Percentiles rank a stretch among this genome's conserved stretches.
Conservation (phyloP, 768 basidiomycete species). For the Mycena capillaripes region DNA sequence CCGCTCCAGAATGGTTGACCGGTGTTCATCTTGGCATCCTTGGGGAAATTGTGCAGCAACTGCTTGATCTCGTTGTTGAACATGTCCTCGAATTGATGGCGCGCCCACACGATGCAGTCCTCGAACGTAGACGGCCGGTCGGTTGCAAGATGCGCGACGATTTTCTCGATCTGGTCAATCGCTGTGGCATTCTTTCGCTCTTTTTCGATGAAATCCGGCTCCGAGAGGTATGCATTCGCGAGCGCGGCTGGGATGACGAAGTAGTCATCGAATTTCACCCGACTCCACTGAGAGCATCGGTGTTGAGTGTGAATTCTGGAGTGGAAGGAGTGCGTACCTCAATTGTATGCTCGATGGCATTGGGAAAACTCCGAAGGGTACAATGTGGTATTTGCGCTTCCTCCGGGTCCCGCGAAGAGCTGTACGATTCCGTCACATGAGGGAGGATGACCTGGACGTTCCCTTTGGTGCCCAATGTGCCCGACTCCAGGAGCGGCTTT, state of each 20-base stretch:
- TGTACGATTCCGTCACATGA: slow-evolving; percentile 94
- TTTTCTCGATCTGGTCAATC: slow-evolving; percentile 89
- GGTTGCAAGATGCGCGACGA: slow-evolving; percentile 89
- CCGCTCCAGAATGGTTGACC: slow-evolving; percentile 99
- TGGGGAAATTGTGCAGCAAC: slow-evolving; percentile 92
- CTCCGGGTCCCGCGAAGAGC: slow-evolving; percentile 97
- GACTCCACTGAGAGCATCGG: slow-evolving; percentile 78
- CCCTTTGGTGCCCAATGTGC: slow-evolving; percentile 98
- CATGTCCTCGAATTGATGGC: slow-evolving; percentile 93
- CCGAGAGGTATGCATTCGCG: slow-evolving; percentile 95
- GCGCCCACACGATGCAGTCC: slow-evolving; percentile 97
- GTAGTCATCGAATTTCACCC: slow-evolving; percentile 90
- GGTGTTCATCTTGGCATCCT: slow-evolving; percentile 90
- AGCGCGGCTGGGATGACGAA: slow-evolving; percentile 95
- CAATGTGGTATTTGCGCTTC: slow-evolving; percentile 98
- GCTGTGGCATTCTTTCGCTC: slow-evolving; percentile 93
- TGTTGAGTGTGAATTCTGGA: not conserved
- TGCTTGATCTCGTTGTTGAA: slow-evolving; percentile 96
- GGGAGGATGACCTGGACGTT: slow-evolving; percentile 97
- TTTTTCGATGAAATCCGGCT: slow-evolving; percentile 94
- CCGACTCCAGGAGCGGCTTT: slow-evolving; percentile 96
- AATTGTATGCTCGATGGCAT: slow-evolving; percentile 97
- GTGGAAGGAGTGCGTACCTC: slow-evolving; percentile 69
- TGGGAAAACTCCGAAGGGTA: slow-evolving; percentile 99
- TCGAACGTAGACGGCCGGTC: slow-evolving; percentile 96